phyloP scores from a whole-genome alignment of 2,329 filamentous ascomycete genomes.

The Pseudogymnoascus pannorum region DNA sequence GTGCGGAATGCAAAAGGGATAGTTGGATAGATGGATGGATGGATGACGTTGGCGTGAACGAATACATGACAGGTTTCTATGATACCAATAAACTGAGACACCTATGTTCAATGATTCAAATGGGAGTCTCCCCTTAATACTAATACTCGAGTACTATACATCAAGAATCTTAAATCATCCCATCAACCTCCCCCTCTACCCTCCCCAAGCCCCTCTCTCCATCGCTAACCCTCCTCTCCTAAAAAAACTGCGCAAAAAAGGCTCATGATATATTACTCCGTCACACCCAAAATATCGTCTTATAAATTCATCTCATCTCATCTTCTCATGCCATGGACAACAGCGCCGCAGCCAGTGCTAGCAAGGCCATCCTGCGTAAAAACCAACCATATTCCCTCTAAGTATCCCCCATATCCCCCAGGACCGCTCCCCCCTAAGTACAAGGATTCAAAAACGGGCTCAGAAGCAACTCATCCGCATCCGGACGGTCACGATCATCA shows the following conservation, averaged over 20 bases:
- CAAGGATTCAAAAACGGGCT: slow-evolving; percentile 69
- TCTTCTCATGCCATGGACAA: neutral
- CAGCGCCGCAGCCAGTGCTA: neutral
- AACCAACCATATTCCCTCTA: neutral
- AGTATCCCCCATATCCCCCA: neutral
- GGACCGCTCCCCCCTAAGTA: neutral
- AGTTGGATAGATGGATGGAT: no score
- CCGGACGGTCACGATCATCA: slow-evolving; percentile 86
- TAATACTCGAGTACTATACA: slow-evolving; percentile 8
- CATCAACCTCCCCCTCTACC: neutral
- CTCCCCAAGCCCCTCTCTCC: no score
- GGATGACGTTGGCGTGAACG: no score
- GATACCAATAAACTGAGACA: neutral
- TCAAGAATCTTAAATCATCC: neutral
- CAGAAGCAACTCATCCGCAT: slow-evolving; percentile 80
- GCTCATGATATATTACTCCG: slow-evolving; percentile 9
- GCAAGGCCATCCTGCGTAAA: slow-evolving; percentile 2
- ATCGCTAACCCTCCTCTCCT: neutral
- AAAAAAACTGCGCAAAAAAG: neutral
- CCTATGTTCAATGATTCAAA: neutral
- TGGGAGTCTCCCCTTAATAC: slow-evolving; percentile 1
- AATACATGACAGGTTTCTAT: no score
- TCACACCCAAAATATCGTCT: slow-evolving; percentile 3
- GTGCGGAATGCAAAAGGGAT: no score
- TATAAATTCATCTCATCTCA: neutral